Evolutionary conservation across 345 rosid genomes (phyloP).

Genomic region (Litchi chinensis): DNA sequence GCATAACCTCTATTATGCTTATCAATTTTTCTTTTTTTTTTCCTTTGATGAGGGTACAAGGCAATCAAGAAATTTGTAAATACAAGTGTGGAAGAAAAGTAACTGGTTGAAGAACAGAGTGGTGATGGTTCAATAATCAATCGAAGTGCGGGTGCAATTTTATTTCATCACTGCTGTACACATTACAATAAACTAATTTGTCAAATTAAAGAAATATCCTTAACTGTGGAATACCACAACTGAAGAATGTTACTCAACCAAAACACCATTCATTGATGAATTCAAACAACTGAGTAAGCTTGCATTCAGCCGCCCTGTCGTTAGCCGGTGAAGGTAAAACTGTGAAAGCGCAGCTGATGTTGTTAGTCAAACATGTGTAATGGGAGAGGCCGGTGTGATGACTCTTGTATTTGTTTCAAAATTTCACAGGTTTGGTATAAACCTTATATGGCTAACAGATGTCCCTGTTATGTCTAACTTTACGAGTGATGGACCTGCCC

Average conservation of each 20-base stretch:
- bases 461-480: slow-evolving; percentile 46
- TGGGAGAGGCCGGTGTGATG: neutral
- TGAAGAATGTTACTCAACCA: neutral
- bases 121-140: neutral
- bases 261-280: neutral
- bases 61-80: neutral
- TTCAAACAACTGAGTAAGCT: neutral
- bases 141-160: neutral
- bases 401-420: neutral
- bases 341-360: neutral
- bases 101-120: neutral
- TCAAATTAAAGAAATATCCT: neutral
- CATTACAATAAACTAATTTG: neutral
- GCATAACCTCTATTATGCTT: neutral
- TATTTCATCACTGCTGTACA: neutral
- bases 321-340: neutral
- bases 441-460: slow-evolving; percentile 39
- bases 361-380: neutral
- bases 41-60: neutral
- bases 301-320: neutral
- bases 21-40: no score
- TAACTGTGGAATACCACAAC: neutral
- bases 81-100: neutral
- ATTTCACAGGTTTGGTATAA: neutral
- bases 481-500: slow-evolving; percentile 93